phyloP scores from a whole-genome alignment of 306 rosid genomes.

The Cyamopsis tetragonoloba region DNA sequence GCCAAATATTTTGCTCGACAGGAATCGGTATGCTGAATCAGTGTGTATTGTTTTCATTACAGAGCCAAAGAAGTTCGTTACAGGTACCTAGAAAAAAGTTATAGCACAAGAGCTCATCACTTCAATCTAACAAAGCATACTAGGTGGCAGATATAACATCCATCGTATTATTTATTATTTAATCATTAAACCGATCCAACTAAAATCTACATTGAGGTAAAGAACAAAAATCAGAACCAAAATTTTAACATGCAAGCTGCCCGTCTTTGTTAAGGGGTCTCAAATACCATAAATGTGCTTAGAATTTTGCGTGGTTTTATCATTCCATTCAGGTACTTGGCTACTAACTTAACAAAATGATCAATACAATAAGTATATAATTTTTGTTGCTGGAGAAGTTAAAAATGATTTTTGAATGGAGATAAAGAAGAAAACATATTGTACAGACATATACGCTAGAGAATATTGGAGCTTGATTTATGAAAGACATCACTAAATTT shows the following conservation, averaged over 20 bases:
- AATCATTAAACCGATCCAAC: neutral
- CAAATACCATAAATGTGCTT: neutral
- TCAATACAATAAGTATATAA: neutral
- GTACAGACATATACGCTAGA: neutral
- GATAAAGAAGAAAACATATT: neutral
- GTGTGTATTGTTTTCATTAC: conserved; percentile 92
- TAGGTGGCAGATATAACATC: neutral
- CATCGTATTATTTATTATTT: neutral
- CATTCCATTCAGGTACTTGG: neutral
- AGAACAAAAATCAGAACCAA: neutral
- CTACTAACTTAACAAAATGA: neutral
- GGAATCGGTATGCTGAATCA: conserved; percentile 66
- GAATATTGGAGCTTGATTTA: neutral
- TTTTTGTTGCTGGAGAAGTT: too few relatives aligned
- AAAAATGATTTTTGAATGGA: neutral
- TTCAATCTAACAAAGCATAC: conserved; percentile 8
- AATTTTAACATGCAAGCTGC: neutral
- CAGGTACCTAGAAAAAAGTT: conserved; percentile 62
- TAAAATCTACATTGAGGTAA: neutral
- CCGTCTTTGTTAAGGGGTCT: neutral
- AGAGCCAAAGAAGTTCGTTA: conserved; percentile 94
- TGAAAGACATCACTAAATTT: neutral
- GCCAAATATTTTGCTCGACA: conserved; percentile 18
- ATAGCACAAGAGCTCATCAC: conserved; percentile 5
- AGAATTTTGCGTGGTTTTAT: neutral